Conservation (phyloP, 495 filamentous ascomycete genomes). For the Immersiella caudata region DNA sequence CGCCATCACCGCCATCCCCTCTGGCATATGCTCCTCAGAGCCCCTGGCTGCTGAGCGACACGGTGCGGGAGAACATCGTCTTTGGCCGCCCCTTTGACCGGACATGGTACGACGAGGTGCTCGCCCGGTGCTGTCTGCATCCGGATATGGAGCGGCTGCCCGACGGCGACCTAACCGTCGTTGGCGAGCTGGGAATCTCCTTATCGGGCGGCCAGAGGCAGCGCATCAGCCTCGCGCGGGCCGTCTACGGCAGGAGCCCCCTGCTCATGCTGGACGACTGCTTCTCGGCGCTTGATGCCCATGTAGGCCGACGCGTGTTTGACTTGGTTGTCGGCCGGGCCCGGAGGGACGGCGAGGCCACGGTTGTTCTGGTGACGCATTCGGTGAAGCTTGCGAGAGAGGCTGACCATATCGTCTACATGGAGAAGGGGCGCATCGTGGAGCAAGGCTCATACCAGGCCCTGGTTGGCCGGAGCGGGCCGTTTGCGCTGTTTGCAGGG, state of each 20-base stretch:
- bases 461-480: too few relatives aligned
- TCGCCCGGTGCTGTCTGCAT: constrained; percentile 65
- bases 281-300: constrained; percentile 62
- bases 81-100: constrained; percentile 54
- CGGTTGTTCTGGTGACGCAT: constrained; percentile 52
- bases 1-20: too few relatives aligned
- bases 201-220: constrained; percentile 74
- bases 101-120: constrained; percentile 54
- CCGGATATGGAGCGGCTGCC: constrained; percentile 65
- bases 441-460: too few relatives aligned
- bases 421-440: background rate
- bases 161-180: constrained; percentile 68
- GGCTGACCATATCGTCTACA: background rate
- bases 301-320: constrained; percentile 52
- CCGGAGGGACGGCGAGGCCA: constrained; percentile 30
- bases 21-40: too few relatives aligned
- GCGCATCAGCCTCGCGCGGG: constrained; percentile 68
- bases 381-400: constrained; percentile 37
- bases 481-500: too few relatives aligned
- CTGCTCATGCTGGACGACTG: constrained; percentile 71
- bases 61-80: constrained; percentile 60
- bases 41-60: constrained; percentile 37
- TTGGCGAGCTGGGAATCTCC: constrained; percentile 71
- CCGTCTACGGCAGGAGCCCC: constrained; percentile 57
- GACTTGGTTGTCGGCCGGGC: constrained; percentile 48